Base-by-base conservation (phyloP, 257 asterid genomes). In the Fraxinus pennsylvanica region DNA sequence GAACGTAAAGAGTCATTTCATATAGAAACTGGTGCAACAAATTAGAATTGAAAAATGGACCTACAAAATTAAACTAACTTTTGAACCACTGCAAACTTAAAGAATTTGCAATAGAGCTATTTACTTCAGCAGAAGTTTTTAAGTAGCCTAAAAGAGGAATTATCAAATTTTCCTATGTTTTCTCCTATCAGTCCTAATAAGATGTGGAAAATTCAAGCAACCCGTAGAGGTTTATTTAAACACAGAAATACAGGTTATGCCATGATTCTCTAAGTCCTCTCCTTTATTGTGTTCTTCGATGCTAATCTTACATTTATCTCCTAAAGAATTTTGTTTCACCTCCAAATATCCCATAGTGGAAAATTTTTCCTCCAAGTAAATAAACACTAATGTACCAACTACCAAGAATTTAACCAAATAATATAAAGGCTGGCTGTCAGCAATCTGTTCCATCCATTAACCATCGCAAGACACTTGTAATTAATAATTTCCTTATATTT, bases 101-200 rank as follows among this genome's bases (percentile, higher is more conserved):
- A 36, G 52, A 73, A 47, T 66, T 69, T 68, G 43, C 72, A 66
- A 35, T 78, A 73, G 54, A 68, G 73, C 68, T 25, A 43, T 47
- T 66, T 25, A 54, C 63, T 52, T 45, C 43, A 30, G 6, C 45
- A 72, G 35, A 29, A 74, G 75, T 74, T 73, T 73, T 74, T 36
- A 50, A 63, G 45, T 41, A 41, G 52, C 30, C 41, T 71, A 29
- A 71, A 61, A 39, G 52, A 70, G 68, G 8, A 4, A 17, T 54
- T 54, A 19, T 54, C 27, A n/a, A 4, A 6, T 4, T 63, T 9
- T 25, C 69, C 19, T 9, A 63, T 22, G 32, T 61, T 61, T 61
- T 7, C 32, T 21, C 68, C 35, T 1, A 63, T 12, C 32, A 22
- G 52, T 43, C 52, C 52, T 43, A 43, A 43, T 9, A 63, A 27